These are phyloP conservation scores for Pachyrhizus erosus DNA, from an alignment of 306 rosid species.

Conservation along the genomic window DNA sequence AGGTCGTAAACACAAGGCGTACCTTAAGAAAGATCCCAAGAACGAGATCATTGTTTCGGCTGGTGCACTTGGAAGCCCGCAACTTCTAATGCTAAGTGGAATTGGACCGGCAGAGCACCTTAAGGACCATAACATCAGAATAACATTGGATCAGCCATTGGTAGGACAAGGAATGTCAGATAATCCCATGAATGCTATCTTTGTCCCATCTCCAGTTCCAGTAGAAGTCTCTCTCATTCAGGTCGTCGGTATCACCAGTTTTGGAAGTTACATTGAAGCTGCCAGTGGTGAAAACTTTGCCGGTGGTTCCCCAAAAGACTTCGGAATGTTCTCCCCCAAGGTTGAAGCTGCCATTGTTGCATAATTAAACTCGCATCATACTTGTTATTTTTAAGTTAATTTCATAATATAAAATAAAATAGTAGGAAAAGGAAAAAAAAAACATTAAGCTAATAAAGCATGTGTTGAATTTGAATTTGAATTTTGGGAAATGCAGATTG, in stretches of 20 bases:
- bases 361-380: neutral
- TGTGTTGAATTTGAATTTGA: too few relatives aligned
- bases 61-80: slow-evolving; percentile 90
- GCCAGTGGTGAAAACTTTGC: slow-evolving; percentile 76
- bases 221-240: slow-evolving; percentile 49
- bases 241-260: slow-evolving; percentile 49
- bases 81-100: slow-evolving; percentile 74
- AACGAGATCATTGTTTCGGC: slow-evolving; percentile 68
- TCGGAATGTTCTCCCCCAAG: slow-evolving; percentile 68
- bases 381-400: too few relatives aligned
- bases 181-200: slow-evolving; percentile 79
- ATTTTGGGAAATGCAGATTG: slow-evolving; percentile 51
- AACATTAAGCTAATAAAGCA: too few relatives aligned
- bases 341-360: neutral
- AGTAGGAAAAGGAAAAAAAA: too few relatives aligned
- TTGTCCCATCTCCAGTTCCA: slow-evolving; percentile 72
- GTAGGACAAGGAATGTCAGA: slow-evolving; percentile 75
- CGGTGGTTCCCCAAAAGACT: slow-evolving; percentile 55
- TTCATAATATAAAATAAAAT: too few relatives aligned
- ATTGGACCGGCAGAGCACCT: slow-evolving; percentile 63
- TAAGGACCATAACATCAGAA: slow-evolving; percentile 54
- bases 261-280: slow-evolving; percentile 66
- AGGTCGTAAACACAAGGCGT: slow-evolving; percentile 60
- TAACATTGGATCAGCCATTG: slow-evolving; percentile 62
- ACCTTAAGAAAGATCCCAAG: slow-evolving; percentile 37